Base-by-base conservation (phyloP, 257 asterid genomes). In the Nicotiana undulata region DNA sequence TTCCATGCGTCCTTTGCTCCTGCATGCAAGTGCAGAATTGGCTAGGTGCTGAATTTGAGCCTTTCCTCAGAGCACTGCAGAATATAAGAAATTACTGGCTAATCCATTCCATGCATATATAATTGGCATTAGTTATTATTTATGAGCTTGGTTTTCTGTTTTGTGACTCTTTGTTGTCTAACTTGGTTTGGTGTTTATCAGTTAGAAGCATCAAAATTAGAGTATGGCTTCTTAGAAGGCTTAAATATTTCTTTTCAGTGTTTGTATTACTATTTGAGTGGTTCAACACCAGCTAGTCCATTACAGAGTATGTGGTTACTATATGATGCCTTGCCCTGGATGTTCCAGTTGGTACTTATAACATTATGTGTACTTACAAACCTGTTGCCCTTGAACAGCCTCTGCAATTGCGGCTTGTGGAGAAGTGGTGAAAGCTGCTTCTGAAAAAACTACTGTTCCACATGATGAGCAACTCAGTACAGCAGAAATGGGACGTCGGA, bases 401-500 rank as follows among this genome's bases (percentile, higher is more conserved):
- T 84, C 76, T 75, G 97, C 96, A 81, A 86, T 93, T 66, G 93
- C 90, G 26, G 64, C 74, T 79, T 87, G 88, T 65, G 84, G 91
- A 84, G 97, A 92, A 80, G 67, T 88, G 86, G 96, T 85, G 79
- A 88, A 63, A 87, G 82, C 85, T 52, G 63, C 86, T 79, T 81
- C 92, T 80, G 92, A 86, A 81, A 87, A 80, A 65, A 31, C 92
- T 80, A 83, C 86, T 72, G 81, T 83, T 76, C 83, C 92, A n/a
- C 85, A 87, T 75, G 88, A 84, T 81, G 98, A 95, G 81, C 93
- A 91, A 82, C 97, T 95, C 80, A 95, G 95, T 83, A 66, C 82
- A 59, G 88, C 90, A 59, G 97, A 93, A 87, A 93, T 91, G 79
- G 94, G 92, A 80, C 91, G 91, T 51, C 90, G 99, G 53, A 89